Evolutionary conservation across 1,284 basidiomycete genomes (phyloP).

Genomic region (Ustilago curta): DNA sequence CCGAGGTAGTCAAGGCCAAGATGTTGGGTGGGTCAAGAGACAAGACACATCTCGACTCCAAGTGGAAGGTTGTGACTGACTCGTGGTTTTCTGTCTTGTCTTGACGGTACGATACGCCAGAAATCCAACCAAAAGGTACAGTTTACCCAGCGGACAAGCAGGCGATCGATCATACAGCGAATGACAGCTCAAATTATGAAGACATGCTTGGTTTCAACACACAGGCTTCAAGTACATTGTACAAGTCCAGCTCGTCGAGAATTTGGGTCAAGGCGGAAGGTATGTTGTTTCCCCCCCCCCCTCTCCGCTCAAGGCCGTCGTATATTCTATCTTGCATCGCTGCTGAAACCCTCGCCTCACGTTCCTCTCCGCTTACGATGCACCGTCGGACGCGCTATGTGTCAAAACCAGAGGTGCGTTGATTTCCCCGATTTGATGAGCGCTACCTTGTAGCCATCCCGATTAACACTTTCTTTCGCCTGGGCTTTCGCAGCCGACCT

Average conservation of each 20-base stretch:
- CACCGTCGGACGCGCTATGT: not conserved
- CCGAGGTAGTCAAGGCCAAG: slow-evolving; percentile 47
- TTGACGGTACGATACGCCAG: slow-evolving; percentile 7
- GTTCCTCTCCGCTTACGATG: not conserved
- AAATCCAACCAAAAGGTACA: slow-evolving; percentile 51
- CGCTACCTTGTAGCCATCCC: too few relatives aligned
- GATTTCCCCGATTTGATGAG: too few relatives aligned
- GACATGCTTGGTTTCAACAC: not conserved
- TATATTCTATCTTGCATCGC: not conserved
- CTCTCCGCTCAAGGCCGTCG: too few relatives aligned
- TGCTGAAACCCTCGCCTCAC: not conserved
- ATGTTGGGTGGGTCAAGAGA: slow-evolving; percentile 46
- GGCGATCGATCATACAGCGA: not conserved
- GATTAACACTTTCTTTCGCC: not conserved
- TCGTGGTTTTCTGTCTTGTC: not conserved
- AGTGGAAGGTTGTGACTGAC: not conserved
- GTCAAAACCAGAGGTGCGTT: slow-evolving; percentile 20
- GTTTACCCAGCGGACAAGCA: not conserved
- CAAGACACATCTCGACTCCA: not conserved
- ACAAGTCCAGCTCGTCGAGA: slow-evolving; percentile 59
- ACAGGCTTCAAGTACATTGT: slow-evolving; percentile 61
- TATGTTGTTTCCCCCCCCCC: slow-evolving; percentile 14
- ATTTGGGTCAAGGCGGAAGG: slow-evolving; percentile 60
- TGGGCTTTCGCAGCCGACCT: slow-evolving; percentile 44
- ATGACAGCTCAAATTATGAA: slow-evolving; percentile 1